Evolutionary conservation across 495 filamentous ascomycete genomes (phyloP).

Genomic region (Platismatia glauca): DNA sequence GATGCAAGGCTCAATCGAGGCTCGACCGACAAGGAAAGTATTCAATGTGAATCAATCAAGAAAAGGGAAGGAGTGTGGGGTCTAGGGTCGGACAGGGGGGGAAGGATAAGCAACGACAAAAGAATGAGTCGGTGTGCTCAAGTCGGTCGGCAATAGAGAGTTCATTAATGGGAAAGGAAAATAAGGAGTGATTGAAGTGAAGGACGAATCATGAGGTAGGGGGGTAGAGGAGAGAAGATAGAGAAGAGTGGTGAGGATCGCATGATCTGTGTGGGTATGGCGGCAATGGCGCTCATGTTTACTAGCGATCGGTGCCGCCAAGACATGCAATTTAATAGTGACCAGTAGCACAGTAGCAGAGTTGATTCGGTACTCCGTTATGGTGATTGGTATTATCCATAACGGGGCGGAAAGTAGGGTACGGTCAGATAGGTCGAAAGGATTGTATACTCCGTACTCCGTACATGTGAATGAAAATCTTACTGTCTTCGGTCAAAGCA

Average conservation of each 20-base stretch:
- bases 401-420: background rate
- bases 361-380: too few species aligned
- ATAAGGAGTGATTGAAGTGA: background rate
- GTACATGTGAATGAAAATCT: too few species aligned
- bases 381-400: background rate
- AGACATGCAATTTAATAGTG: background rate
- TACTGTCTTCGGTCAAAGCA: background rate
- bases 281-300: constrained; percentile 2
- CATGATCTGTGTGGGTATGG: background rate
- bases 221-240: background rate
- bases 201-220: background rate
- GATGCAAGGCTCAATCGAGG: constrained; percentile 1
- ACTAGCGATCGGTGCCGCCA: background rate
- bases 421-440: too few species aligned
- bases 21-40: constrained; percentile 1
- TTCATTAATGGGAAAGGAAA: constrained; percentile 1
- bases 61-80: background rate
- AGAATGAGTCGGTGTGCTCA: constrained; percentile 8
- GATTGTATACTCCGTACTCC: too few species aligned
- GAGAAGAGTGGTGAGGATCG: background rate
- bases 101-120: constrained; percentile 2
- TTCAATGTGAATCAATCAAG: background rate
- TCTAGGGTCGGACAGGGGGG: background rate
- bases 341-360: background rate
- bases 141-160: background rate